Conservation (phyloP, 2,329 filamentous ascomycete species). For the Claviceps citrina region DNA sequence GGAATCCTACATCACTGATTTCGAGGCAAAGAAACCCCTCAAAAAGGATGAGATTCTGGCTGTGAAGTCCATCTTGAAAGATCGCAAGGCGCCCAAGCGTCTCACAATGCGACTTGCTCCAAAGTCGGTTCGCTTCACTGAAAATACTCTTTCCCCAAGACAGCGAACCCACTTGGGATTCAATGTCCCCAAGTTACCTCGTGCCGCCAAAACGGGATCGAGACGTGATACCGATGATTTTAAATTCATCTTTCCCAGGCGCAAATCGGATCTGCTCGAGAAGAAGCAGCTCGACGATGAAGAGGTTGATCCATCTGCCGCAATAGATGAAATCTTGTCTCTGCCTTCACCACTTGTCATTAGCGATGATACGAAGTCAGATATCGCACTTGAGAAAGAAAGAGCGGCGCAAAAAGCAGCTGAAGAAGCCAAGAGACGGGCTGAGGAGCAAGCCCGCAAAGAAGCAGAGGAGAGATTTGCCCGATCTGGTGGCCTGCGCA, state of each 20-base stretch:
- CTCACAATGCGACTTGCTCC: conserved; percentile 12
- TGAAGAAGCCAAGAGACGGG: conserved; percentile 14
- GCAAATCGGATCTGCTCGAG: neutral
- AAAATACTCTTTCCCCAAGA: conserved; percentile 13
- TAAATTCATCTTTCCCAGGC: neutral
- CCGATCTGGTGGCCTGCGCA: conserved; percentile 17
- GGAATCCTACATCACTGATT: conserved; percentile 10
- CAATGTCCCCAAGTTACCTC: conserved; percentile 11
- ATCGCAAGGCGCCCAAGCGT: conserved; percentile 15
- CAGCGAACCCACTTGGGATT: conserved; percentile 14
- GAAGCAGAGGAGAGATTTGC: conserved; percentile 14
- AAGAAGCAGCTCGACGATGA: conserved; percentile 1
- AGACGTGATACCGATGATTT: neutral
- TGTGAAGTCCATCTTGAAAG: conserved; percentile 16
- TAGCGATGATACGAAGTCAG: conserved; percentile 14
- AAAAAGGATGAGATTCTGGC: conserved; percentile 9
- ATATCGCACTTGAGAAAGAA: conserved; percentile 5
- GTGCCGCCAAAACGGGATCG: neutral
- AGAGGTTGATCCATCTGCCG: conserved; percentile 7
- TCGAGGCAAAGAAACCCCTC: conserved; percentile 10
- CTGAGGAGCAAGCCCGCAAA: conserved; percentile 10
- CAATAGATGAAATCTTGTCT: conserved; percentile 14
- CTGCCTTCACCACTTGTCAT: conserved; percentile 15
- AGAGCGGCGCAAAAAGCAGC: conserved; percentile 12
- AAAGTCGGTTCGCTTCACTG: conserved; percentile 17